Evolutionary conservation across 1,284 basidiomycete genomes (phyloP), one percentile per base, ranked within the genome.

Genomic region (Sphagnurus paluster): DNA sequence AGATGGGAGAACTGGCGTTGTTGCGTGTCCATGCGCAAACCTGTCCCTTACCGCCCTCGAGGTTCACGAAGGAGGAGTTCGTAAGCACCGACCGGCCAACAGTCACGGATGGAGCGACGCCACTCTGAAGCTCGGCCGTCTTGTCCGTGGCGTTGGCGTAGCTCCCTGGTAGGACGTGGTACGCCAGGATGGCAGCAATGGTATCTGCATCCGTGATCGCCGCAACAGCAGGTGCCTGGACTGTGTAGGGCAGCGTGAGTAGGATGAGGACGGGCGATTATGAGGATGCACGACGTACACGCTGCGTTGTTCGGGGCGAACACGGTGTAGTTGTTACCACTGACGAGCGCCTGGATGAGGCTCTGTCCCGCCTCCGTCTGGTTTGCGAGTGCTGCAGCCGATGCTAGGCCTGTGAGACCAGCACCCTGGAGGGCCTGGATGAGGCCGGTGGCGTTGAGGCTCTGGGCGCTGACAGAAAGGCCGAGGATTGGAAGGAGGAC

Each of bases 51-150:
- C 70, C 70, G 3, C 74, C 82, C 58, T 82, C 80, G 1, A 86
- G 73, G 24, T 59, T 63, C 3, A 83, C 82, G 14, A 71, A 55
- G 0, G 62, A 48, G 0, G 74, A 58, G 39, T 76, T 70, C 38
- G 75, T 77, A 38, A 87, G 69, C 11, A 83, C 68, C 0, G 87
- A 85, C 32, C 81, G 74, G 3, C 82, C 82, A 43, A 90, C 67
- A 0, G 86, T 87, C 44, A 77, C 66, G 53, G 78, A 78, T 3
- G 78, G 77, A 53, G 64, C 76, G 6, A 65, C 63, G 2, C 67
- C 62, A 7, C 72, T 62, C 10, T 64, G 52, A 11, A 63, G 58
- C 8, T 38, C 69, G 4, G 60, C 37, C 5, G 42, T 26, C n/a
- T 40, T 42, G 10, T 49, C 35, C 7, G 73, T 64, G 19, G 59